These are phyloP conservation scores for Primulina eburnea DNA, from an alignment of 257 asterid genomes.

Conservation along the genomic window DNA sequence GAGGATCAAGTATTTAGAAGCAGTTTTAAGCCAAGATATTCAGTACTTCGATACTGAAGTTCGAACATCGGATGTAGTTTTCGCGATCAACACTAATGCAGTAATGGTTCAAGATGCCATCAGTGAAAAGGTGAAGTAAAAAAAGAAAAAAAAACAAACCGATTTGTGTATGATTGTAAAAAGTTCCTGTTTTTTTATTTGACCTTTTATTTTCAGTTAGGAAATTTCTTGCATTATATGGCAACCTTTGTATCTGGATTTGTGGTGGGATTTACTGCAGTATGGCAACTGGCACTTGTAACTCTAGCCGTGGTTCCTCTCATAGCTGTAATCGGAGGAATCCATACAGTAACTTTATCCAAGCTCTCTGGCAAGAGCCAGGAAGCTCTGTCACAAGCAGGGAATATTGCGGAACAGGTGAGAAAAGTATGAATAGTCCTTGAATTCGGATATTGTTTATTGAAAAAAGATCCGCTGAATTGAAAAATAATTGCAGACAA, in stretches of 20 bases:
- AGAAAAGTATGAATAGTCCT: conserved; percentile 2
- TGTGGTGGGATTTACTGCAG: conserved; percentile 88
- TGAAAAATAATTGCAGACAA: conserved; percentile 46
- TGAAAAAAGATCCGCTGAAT: conserved; percentile 20
- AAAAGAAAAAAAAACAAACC: neutral
- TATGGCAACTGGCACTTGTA: conserved; percentile 81
- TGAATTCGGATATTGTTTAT: neutral
- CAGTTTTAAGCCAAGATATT: conserved; percentile 85
- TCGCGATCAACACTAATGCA: conserved; percentile 85
- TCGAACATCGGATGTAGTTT: conserved; percentile 90
- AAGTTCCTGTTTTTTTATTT: neutral
- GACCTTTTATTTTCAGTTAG: conserved; percentile 50
- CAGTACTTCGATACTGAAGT: conserved; percentile 80
- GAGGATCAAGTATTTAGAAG: conserved; percentile 80
- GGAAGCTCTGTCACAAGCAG: conserved; percentile 87
- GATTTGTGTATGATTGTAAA: neutral
- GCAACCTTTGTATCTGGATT: conserved; percentile 92
- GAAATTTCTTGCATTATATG: conserved; percentile 92
- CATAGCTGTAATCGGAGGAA: conserved; percentile 82
- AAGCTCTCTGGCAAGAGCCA: conserved; percentile 75
- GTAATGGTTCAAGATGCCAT: conserved; percentile 93
- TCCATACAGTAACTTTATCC: conserved; percentile 60
- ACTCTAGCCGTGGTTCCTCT: conserved; percentile 91
- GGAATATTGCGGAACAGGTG: conserved; percentile 85
- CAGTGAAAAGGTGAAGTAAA: conserved; percentile 70